Conservation (phyloP, 1,284 basidiomycete species). For the Ustilago esculenta region DNA sequence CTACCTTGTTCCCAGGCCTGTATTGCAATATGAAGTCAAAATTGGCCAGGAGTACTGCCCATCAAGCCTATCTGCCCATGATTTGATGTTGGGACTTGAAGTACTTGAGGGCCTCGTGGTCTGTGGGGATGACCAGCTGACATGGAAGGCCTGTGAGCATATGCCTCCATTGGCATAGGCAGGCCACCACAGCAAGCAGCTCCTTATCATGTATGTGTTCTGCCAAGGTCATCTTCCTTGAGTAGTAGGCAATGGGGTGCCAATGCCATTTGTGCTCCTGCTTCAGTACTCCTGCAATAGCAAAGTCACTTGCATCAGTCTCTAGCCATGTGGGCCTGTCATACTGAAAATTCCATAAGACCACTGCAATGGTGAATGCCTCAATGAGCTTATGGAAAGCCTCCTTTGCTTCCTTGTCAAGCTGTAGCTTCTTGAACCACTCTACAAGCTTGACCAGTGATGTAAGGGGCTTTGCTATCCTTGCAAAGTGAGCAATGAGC, state of each 20-base stretch:
- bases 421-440: constrained; percentile 6
- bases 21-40: constrained; percentile 6
- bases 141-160: constrained; percentile 3
- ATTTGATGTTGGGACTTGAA: constrained; percentile 14
- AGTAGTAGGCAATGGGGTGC: constrained; percentile 27
- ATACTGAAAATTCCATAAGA: constrained; percentile 6
- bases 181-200: constrained; percentile 18
- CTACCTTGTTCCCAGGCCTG: background rate
- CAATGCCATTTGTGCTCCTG: constrained; percentile 7
- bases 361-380: constrained; percentile 6
- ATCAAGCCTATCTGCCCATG: background rate
- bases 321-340: constrained; percentile 5
- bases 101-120: constrained; percentile 20
- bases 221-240: constrained; percentile 30
- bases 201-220: constrained; percentile 28
- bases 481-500: constrained; percentile 69
- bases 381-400: constrained; percentile 9
- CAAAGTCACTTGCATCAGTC: constrained; percentile 18
- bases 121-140: constrained; percentile 9
- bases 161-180: constrained; percentile 9
- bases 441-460: constrained; percentile 20
- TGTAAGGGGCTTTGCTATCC: constrained; percentile 65
- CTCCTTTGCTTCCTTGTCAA: background rate
- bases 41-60: constrained; percentile 5
- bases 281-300: constrained; percentile 14